Evolutionary conservation across 805 yeast species (phyloP).

Genomic region (Ogataea dorogensis): DNA sequence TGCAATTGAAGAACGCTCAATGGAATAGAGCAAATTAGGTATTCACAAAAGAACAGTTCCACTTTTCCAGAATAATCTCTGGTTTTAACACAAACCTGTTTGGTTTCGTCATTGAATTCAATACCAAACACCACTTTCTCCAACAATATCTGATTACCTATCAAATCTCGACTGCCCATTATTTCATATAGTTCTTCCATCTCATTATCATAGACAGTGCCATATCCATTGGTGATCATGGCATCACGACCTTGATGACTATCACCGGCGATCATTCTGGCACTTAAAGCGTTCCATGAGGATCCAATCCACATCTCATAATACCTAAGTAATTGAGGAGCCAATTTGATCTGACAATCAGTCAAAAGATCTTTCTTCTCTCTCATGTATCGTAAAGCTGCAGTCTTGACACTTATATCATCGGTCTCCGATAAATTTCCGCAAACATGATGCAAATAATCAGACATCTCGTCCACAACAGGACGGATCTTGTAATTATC

Average conservation of each 20-base stretch:
- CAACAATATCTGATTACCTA: conserved; percentile 19
- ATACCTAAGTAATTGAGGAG: conserved; percentile 52
- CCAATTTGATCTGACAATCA: conserved; percentile 46
- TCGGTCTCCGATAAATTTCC: conserved; percentile 32
- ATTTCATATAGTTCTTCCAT: conserved; percentile 26
- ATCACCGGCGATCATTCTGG: conserved; percentile 46
- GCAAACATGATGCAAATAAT: conserved; percentile 22
- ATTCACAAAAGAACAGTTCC: conserved; percentile 32
- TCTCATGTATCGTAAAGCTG: conserved; percentile 46
- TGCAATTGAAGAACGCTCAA: conserved; percentile 44
- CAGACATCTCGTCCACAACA: conserved; percentile 31
- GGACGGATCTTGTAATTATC: conserved; percentile 50
- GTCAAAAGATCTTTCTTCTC: conserved; percentile 46
- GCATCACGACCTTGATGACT: conserved; percentile 62
- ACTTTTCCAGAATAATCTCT: conserved; percentile 11
- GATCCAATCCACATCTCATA: conserved; percentile 78
- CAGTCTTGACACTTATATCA: conserved; percentile 56
- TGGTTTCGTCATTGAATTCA: conserved; percentile 19
- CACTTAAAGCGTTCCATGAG: conserved; percentile 62
- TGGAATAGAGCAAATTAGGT: conserved; percentile 50
- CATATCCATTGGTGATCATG: conserved; percentile 58
- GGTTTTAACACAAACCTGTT: conserved; percentile 22
- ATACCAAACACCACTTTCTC: conserved; percentile 28
- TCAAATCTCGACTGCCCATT: conserved; percentile 13
- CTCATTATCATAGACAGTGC: conserved; percentile 33